phyloP scores from a whole-genome alignment of 2,329 filamentous ascomycete genomes.

The Phoma sp. region DNA sequence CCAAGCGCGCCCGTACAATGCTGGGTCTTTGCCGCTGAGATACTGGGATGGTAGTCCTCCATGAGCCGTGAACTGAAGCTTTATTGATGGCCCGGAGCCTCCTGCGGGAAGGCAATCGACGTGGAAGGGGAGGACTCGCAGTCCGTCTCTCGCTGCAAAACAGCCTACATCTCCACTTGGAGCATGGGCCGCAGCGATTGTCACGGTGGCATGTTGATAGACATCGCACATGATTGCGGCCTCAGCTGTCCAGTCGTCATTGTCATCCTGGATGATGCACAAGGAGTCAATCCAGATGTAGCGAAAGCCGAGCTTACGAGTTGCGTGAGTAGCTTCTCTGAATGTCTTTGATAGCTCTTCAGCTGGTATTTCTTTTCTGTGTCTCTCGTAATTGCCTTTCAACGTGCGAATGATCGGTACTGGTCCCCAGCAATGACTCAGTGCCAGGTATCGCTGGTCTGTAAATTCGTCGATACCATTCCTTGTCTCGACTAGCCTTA shows the following conservation, averaged over 20 bases:
- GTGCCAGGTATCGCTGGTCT: not conserved
- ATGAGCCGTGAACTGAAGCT: not conserved
- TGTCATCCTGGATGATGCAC: too few species aligned
- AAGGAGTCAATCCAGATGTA: too few species aligned
- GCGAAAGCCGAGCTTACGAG: conserved; percentile 21
- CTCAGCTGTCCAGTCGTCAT: too few species aligned
- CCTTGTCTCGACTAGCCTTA: not conserved
- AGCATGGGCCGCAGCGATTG: not conserved
- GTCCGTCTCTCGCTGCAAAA: not conserved
- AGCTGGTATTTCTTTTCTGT: conserved; percentile 14
- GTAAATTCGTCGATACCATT: not conserved
- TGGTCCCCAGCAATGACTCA: not conserved
- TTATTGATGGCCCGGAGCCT: not conserved
- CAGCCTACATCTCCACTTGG: not conserved
- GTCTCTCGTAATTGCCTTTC: not conserved
- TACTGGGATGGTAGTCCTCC: not conserved
- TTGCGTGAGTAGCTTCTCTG: conserved; percentile 23
- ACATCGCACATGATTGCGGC: not conserved
- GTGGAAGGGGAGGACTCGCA: not conserved
- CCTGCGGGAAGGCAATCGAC: not conserved
- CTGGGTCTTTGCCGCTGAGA: not conserved
- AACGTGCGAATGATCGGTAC: not conserved
- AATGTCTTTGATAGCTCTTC: conserved; percentile 23
- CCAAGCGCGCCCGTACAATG: conserved; percentile 9
- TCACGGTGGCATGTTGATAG: not conserved